Conservation (phyloP, 257 asterid species). For the Nicotiana tomentosiformis region DNA sequence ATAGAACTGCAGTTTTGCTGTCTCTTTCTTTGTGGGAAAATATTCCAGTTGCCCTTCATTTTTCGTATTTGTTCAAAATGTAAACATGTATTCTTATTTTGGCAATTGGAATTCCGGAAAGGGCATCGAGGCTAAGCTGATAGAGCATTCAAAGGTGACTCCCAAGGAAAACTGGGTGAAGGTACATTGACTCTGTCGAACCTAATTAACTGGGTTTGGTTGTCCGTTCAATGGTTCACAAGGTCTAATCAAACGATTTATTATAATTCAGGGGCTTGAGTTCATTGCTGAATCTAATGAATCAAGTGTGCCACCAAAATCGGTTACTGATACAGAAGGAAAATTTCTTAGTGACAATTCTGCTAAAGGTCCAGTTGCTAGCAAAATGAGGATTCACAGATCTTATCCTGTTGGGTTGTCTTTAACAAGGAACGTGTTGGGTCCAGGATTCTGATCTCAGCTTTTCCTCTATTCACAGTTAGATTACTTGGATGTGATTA, state of each 20-base stretch:
- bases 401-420: slow-evolving; percentile 57
- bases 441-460: slow-evolving; percentile 20
- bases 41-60: neutral
- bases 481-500: neutral
- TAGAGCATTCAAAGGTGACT: slow-evolving; percentile 34
- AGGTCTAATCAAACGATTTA: neutral
- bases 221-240: neutral
- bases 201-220: neutral
- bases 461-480: neutral
- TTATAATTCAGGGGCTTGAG: slow-evolving; percentile 52
- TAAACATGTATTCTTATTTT: neutral
- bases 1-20: neutral
- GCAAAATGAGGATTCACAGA: slow-evolving; percentile 66
- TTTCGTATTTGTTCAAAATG: neutral
- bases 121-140: slow-evolving; percentile 56
- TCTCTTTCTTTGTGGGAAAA: neutral
- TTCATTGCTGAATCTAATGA: slow-evolving; percentile 46
- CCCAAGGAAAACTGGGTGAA: slow-evolving; percentile 33
- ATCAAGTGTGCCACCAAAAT: slow-evolving; percentile 24
- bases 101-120: slow-evolving; percentile 17
- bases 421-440: slow-evolving; percentile 33
- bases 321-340: slow-evolving; percentile 22
- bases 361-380: slow-evolving; percentile 17
- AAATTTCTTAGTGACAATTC: slow-evolving; percentile 17
- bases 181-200: slow-evolving; percentile 23